Evolutionary conservation across 2,329 filamentous ascomycete genomes (phyloP), one percentile per base, ranked within the genome.

Genomic region (Verticillium zaregamsianum): DNA sequence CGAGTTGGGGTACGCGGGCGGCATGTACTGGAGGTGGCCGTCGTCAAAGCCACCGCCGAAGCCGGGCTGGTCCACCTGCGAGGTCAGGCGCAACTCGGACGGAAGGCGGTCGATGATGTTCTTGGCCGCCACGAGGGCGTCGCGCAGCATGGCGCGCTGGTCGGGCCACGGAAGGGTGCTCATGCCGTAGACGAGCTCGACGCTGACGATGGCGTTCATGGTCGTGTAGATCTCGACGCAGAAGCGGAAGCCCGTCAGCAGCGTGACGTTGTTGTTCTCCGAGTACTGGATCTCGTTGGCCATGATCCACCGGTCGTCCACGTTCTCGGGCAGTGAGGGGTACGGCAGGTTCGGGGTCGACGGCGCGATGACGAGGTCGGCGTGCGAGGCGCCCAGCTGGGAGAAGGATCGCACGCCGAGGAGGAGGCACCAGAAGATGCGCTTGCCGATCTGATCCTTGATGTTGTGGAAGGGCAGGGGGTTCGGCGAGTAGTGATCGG

Each of bases 361-460:
- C 3, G 92, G 92, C 9, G 90, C 86, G 58, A 96, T 87, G 39
- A 90, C 83, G 40, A 93, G 78, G 68, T 93, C 91, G 39, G 86
- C 85, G 64, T 90, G 88, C 0, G 85, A 85, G 17, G 86, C 85
- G 37, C 91, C 92, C 20, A 95, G 78, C 71, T 96, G 92, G 61
- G 90, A 85, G 73, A 96, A 86, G 14, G 76, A 88, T 84, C 88
- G 83, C 63, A 91, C 85, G 37, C 89, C 89, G 5, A 93, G 85
- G 64, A 95, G 87, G 67, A 93, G 82, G 25, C 91, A 89, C 88
- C 93, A 97, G 73, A 96, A 97, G 49, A 96, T 88, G 65, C 90
- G 85, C 71, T 90, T 90, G 56, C 89, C 86, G 56, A 91, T 84
- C 73, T 93, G 89, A 68, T 89, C 86, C 69, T 88, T 87, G 59